Conservation (phyloP, 257 asterid species). For the Schizonepeta tenuifolia region DNA sequence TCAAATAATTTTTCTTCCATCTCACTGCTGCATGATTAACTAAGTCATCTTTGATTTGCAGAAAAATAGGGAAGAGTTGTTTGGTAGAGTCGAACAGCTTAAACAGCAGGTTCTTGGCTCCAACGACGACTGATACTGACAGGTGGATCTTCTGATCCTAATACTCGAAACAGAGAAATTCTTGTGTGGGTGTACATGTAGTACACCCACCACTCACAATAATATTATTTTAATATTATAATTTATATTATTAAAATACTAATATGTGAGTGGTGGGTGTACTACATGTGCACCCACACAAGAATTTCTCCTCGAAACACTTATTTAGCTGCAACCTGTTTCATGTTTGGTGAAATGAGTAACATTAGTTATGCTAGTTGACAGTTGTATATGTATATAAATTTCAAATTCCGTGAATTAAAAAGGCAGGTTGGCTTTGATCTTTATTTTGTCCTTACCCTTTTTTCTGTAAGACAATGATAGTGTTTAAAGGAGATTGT, state of each 20-base stretch:
- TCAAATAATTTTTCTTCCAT: not conserved
- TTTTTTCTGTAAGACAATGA: not conserved
- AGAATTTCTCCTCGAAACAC: not conserved
- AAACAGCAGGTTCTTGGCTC: slow-evolving; percentile 70
- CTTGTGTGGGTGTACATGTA: no score
- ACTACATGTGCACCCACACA: no score
- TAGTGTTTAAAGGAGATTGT: no score
- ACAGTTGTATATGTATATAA: not conserved
- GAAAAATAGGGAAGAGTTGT: slow-evolving; percentile 69
- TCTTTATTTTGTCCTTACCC: not conserved
- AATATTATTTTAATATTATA: no score
- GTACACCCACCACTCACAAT: no score
- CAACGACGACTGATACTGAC: slow-evolving; percentile 30
- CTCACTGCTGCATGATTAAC: not conserved
- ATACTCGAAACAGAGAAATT: no score
- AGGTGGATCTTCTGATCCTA: not conserved
- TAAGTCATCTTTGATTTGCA: slow-evolving; percentile 42
- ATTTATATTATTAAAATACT: no score
- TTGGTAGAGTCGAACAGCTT: slow-evolving; percentile 56
- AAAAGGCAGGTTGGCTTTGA: not conserved
- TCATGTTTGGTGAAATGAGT: not conserved
- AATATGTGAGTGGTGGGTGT: no score
- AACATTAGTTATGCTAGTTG: not conserved
- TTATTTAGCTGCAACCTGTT: not conserved
- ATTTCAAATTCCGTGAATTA: not conserved